These are phyloP conservation scores for Suillus sp. DNA, from an alignment of 768 basidiomycete genomes.

Conservation along the genomic window DNA sequence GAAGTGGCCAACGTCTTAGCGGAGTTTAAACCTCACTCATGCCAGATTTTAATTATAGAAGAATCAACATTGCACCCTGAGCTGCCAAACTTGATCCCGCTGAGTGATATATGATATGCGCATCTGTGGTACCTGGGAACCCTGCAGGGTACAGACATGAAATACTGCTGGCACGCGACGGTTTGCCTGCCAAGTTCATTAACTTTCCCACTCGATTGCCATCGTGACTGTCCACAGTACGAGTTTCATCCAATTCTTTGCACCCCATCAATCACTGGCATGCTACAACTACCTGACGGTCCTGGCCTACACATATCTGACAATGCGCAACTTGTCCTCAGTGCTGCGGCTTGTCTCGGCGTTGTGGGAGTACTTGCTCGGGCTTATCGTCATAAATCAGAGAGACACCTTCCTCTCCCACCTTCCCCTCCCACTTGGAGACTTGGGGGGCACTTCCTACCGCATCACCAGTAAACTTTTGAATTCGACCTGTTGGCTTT, in stretches of 20 bases:
- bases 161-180: not conserved
- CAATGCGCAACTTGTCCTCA: not conserved
- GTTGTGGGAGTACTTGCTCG: not conserved
- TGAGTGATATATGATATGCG: too few relatives aligned
- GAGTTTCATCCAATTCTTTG: not conserved
- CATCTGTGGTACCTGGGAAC: too few relatives aligned
- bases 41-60: too few relatives aligned
- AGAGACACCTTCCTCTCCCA: not conserved
- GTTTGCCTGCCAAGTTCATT: not conserved
- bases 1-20: too few relatives aligned
- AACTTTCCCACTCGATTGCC: too few relatives aligned
- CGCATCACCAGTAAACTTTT: not conserved
- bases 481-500: not conserved
- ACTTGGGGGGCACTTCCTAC: not conserved
- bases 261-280: not conserved
- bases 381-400: not conserved
- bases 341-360: not conserved
- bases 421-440: not conserved
- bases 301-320: not conserved
- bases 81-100: too few relatives aligned
- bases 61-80: too few relatives aligned
- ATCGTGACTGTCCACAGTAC: not conserved
- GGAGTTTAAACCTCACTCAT: too few relatives aligned
- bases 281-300: not conserved
- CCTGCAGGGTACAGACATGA: not conserved